Conservation (phyloP, 73 alveolate genomes). For the Stentor coeruleus region DNA sequence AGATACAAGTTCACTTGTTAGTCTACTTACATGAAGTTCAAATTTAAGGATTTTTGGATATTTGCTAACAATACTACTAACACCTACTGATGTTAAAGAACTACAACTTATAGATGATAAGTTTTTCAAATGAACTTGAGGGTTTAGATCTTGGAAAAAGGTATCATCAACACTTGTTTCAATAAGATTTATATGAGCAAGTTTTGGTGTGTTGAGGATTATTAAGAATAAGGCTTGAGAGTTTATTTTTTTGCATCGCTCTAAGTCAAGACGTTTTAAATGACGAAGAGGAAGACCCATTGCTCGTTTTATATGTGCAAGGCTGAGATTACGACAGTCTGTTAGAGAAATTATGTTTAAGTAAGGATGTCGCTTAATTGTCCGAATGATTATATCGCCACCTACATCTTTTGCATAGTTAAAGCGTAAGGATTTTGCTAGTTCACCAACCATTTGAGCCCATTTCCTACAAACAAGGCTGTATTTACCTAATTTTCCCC, state of each 20-base stretch:
- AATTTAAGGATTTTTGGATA: not conserved
- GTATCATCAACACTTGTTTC: not conserved
- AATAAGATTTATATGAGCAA: not conserved
- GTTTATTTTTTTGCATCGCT: not conserved
- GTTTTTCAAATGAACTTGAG: not conserved
- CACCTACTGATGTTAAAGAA: not conserved
- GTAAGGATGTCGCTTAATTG: conserved; percentile 6
- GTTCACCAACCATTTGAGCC: not conserved
- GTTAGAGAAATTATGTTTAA: not conserved
- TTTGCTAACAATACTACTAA: not conserved
- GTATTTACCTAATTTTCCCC: not conserved
- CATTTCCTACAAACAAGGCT: not conserved
- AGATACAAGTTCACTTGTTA: not conserved
- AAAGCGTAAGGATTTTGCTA: not conserved
- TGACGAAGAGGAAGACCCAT: not conserved
- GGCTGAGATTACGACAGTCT: not conserved
- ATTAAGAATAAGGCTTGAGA: conserved; percentile 12
- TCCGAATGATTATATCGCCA: conserved; percentile 8
- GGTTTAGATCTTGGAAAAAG: not conserved
- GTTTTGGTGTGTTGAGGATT: not conserved
- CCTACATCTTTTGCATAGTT: not conserved
- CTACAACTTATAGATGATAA: not conserved
- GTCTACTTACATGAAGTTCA: not conserved
- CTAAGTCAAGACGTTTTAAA: not conserved
- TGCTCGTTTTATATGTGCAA: conserved; percentile 14